Conservation (phyloP, 1,284 basidiomycete species). For the Malassezia pachydermatis region DNA sequence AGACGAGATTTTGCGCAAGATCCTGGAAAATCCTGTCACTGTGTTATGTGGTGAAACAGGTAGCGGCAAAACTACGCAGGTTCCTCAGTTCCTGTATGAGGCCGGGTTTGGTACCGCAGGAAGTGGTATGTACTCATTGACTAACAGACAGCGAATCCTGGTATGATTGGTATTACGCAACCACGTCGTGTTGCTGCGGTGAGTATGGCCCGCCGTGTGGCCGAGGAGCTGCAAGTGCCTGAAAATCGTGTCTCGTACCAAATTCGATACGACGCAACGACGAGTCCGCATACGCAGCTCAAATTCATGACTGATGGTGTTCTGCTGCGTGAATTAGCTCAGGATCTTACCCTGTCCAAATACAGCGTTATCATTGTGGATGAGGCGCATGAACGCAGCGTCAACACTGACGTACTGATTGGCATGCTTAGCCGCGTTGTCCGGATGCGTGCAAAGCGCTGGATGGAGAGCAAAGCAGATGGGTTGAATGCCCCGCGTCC, state of each 20-base stretch:
- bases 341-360: slow-evolving; percentile 75
- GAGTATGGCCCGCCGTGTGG: slow-evolving; percentile 85
- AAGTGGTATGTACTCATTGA: slow-evolving; percentile 55
- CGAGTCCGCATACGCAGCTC: slow-evolving; percentile 75
- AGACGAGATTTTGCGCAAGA: slow-evolving; percentile 82
- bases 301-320: slow-evolving; percentile 99
- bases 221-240: slow-evolving; percentile 71
- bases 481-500: slow-evolving; percentile 54
- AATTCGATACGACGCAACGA: slow-evolving; percentile 91
- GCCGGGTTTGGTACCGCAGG: slow-evolving; percentile 79
- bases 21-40: slow-evolving; percentile 69
- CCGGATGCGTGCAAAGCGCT: slow-evolving; percentile 58
- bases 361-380: slow-evolving; percentile 86
- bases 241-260: slow-evolving; percentile 81
- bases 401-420: slow-evolving; percentile 96
- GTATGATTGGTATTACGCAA: slow-evolving; percentile 96
- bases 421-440: slow-evolving; percentile 88
- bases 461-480: slow-evolving; percentile 27
- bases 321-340: slow-evolving; percentile 77
- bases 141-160: slow-evolving; percentile 67
- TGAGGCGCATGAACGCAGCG: slow-evolving; percentile 93
- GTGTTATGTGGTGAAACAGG: slow-evolving; percentile 78
- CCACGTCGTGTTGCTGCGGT: slow-evolving; percentile 93
- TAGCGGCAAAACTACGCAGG: slow-evolving; percentile 95
- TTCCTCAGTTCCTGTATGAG: slow-evolving; percentile 86